phyloP scores from a whole-genome alignment of 148 eudicot species.

The Oxyria digyna region DNA sequence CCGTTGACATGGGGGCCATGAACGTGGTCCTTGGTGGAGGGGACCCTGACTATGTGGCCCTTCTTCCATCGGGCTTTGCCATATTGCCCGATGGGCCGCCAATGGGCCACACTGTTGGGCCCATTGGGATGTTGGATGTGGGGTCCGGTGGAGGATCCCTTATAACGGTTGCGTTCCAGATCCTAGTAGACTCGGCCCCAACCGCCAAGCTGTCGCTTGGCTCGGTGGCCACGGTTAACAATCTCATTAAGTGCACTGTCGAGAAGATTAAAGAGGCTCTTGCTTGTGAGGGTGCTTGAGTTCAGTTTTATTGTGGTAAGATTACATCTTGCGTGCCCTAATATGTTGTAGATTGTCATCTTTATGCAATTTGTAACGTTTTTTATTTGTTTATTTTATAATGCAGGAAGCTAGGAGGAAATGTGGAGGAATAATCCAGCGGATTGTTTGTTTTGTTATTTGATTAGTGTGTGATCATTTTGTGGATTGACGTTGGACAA shows the following conservation, averaged over 20 bases:
- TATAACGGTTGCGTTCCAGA: slow-evolving; percentile 90
- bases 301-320: neutral
- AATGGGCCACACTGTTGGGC: slow-evolving; percentile 11
- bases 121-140: slow-evolving; percentile 29
- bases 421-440: slow-evolving; percentile 3
- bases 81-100: slow-evolving; percentile 85
- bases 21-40: slow-evolving; percentile 89
- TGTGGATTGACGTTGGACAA: slow-evolving; percentile 12
- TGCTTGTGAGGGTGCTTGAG: slow-evolving; percentile 8
- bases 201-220: slow-evolving; percentile 94
- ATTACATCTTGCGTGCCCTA: too few species aligned
- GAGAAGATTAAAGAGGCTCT: slow-evolving; percentile 67
- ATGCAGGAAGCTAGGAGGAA: slow-evolving; percentile 15
- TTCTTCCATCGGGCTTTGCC: slow-evolving; percentile 92
- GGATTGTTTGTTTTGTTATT: slow-evolving; percentile 3
- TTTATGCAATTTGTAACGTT: neutral
- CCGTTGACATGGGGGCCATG: slow-evolving; percentile 96
- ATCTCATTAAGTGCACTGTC: slow-evolving; percentile 94
- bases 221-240: slow-evolving; percentile 91
- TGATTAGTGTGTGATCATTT: slow-evolving; percentile 1
- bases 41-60: slow-evolving; percentile 92
- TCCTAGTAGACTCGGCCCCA: slow-evolving; percentile 88
- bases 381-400: neutral
- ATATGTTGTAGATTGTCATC: too few species aligned
- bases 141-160: slow-evolving; percentile 74